Conservation (phyloP, 2,329 filamentous ascomycete genomes). For the Diaporthe citri region DNA sequence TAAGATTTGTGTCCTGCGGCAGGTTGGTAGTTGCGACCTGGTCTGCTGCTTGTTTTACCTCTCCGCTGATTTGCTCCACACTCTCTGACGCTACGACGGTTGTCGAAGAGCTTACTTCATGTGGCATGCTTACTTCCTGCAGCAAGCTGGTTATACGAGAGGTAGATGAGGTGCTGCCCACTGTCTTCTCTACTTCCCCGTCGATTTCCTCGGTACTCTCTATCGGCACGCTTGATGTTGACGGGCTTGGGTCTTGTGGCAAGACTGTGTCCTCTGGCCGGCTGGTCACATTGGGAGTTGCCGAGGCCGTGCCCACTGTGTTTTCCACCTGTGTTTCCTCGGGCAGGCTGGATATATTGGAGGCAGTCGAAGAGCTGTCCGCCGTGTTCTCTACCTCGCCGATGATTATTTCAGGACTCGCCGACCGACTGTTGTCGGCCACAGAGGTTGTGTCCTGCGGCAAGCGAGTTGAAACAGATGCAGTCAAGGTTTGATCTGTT, state of each 20-base stretch:
- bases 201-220: neutral
- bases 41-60: neutral
- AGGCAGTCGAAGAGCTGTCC: neutral
- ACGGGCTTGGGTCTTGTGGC: neutral
- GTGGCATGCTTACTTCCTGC: neutral
- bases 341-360: neutral
- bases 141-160: neutral
- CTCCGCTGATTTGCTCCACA: neutral
- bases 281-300: neutral
- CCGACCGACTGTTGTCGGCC: neutral
- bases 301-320: too few relatives aligned
- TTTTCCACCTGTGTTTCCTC: neutral
- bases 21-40: neutral
- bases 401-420: neutral
- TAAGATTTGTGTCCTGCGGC: too few relatives aligned
- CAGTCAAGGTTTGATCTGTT: neutral
- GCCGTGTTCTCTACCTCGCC: neutral
- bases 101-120: too few relatives aligned
- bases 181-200: too few relatives aligned
- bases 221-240: neutral
- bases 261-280: neutral
- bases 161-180: neutral
- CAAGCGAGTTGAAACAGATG: neutral
- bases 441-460: neutral
- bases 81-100: neutral